These are phyloP conservation scores for Hypericum perforatum DNA, from an alignment of 345 rosid species.

Conservation along the genomic window DNA sequence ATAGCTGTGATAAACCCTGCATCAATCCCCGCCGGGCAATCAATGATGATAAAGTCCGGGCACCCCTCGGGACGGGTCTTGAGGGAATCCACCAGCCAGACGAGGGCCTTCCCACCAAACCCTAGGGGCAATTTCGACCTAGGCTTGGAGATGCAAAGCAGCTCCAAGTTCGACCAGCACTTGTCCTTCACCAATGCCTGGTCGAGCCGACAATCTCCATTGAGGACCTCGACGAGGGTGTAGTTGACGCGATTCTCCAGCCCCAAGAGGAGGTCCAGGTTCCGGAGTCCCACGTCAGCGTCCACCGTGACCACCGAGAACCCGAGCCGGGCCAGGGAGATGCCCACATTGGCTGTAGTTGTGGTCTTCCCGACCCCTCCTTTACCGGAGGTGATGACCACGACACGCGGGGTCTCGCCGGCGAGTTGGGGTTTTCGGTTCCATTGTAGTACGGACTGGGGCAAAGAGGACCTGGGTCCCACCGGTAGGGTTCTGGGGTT, in stretches of 20 bases:
- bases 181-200: slow-evolving; percentile 92
- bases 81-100: slow-evolving; percentile 80
- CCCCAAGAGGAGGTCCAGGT: slow-evolving; percentile 88
- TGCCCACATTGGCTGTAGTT: slow-evolving; percentile 96
- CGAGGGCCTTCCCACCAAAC: slow-evolving; percentile 81
- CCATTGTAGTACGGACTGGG: slow-evolving; percentile 73
- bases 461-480: slow-evolving; percentile 6
- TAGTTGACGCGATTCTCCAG: slow-evolving; percentile 91
- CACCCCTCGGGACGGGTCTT: slow-evolving; percentile 60
- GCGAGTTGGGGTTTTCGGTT: slow-evolving; percentile 84
- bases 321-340: slow-evolving; percentile 88
- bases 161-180: slow-evolving; percentile 89
- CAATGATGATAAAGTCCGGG: slow-evolving; percentile 77
- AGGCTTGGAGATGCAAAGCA: slow-evolving; percentile 88
- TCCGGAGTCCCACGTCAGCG: slow-evolving; percentile 91
- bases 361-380: slow-evolving; percentile 98
- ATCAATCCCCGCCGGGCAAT: slow-evolving; percentile 95
- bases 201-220: slow-evolving; percentile 92
- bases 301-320: slow-evolving; percentile 88
- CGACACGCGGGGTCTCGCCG: slow-evolving; percentile 89
- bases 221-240: slow-evolving; percentile 80
- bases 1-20: slow-evolving; percentile 98
- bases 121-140: slow-evolving; percentile 89
- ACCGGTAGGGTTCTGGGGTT: slow-evolving; percentile 6
- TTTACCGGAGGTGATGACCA: slow-evolving; percentile 97